Conservation (phyloP, 164 flowering plant genomes). For the Magnolia changhungtana region DNA sequence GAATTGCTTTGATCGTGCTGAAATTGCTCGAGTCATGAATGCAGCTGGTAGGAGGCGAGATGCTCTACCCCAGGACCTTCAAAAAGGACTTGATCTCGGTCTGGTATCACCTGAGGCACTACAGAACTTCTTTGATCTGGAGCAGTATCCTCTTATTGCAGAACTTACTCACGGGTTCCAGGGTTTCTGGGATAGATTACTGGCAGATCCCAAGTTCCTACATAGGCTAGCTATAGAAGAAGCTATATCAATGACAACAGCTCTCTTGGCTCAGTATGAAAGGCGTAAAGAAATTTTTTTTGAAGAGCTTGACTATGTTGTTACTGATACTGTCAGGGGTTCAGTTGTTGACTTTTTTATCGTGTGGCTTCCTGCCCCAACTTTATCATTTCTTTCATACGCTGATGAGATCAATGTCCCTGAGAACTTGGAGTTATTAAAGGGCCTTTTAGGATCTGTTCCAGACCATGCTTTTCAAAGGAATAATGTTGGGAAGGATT, state of each 20-base stretch:
- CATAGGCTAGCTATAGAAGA: conserved; percentile 93
- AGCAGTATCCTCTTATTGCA: conserved; percentile 79
- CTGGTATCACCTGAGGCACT: conserved; percentile 90
- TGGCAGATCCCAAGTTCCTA: conserved; percentile 95
- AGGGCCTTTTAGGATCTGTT: conserved; percentile 81
- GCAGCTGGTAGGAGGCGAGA: conserved; percentile 94
- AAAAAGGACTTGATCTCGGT: conserved; percentile 93
- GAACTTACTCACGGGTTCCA: conserved; percentile 83
- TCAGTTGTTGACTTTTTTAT: conserved; percentile 88
- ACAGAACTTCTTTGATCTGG: conserved; percentile 93
- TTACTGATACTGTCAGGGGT: conserved; percentile 83
- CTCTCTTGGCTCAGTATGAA: conserved; percentile 87
- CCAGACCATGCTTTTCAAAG: conserved; percentile 99
- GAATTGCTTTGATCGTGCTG: conserved; percentile 97
- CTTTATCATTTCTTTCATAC: conserved; percentile 76
- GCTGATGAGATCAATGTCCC: conserved; percentile 45
- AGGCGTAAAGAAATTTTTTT: conserved; percentile 87
- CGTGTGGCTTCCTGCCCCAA: conserved; percentile 99
- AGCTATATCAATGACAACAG: conserved; percentile 83
- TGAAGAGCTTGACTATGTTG: conserved; percentile 90
- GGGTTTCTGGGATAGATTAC: conserved; percentile 95
- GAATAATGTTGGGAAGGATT: conserved; percentile 71
- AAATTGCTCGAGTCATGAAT: conserved; percentile 96
- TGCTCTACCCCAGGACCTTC: conserved; percentile 95
- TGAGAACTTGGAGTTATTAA: conserved; percentile 51